Base-by-base conservation (phyloP, 139 green algal genomes). In the Monoraphidium neglectum region DNA sequence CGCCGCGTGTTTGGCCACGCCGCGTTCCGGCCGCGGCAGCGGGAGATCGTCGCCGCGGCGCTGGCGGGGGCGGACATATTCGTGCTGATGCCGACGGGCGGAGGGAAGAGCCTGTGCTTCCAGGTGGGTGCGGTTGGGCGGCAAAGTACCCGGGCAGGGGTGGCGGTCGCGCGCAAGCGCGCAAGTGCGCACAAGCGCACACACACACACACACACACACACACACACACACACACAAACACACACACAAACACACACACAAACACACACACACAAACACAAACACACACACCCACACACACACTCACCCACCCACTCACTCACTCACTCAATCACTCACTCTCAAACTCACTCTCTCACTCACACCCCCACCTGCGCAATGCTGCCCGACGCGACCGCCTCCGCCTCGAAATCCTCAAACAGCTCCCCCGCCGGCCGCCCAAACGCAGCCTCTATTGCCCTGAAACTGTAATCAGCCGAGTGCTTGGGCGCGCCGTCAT, bases 51-150 rank as follows among this genome's bases (percentile, higher is more conserved):
- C 10, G 73, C 91, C 57, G 81, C 90, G 4, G 88, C 92, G 0
- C 37, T 97, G 47, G 51, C 77, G n/a, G 88, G 88, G 1, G 57
- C 86, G 64, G 90, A 98, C 80, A 74, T 79, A 40, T 95, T 99
- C 68, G 92, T 98, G 68, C 85, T 99, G 26, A 98, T 99, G 94
- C 94, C 95, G 23, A 98, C 95, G 0, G 93, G 95, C 2, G 93
- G 94, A n/a, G 93, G 90, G 60, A 95, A 97, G 83, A 92, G 82
- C 61, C 72, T 89, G 36, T 98, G 93, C 66, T 98, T 94, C 78
- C 91, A 97, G 84, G 82, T 95, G 16, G 51, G 68, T 53, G 79
- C 47, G 37, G 26, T 69, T n/a, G n/a, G n/a, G n/a, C n/a, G n/a
- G n/a, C n/a, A n/a, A n/a, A n/a, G n/a, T n/a, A n/a, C 51, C 26